phyloP scores from a whole-genome alignment of 2,329 filamentous ascomycete genomes.

The Magnaporthiopsis incrustans region DNA sequence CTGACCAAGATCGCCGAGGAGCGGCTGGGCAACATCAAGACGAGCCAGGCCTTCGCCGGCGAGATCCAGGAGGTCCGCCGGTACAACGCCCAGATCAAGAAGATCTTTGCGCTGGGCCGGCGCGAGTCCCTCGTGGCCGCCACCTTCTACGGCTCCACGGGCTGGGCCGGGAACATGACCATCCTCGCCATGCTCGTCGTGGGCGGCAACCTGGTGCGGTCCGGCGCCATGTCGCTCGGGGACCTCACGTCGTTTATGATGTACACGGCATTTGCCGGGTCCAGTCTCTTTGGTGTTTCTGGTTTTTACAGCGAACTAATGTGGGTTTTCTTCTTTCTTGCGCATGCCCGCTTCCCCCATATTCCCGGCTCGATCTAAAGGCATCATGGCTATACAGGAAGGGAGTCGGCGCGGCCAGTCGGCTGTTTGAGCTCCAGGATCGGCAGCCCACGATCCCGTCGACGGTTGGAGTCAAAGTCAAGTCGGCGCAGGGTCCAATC shows the following conservation, averaged over 20 bases:
- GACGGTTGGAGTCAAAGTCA: conserved; percentile 71
- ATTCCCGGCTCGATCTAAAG: not conserved
- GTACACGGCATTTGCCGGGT: conserved; percentile 84
- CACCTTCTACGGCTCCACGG: conserved; percentile 79
- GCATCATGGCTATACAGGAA: conserved; percentile 38
- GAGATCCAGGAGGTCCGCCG: conserved; percentile 84
- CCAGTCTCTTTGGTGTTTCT: conserved; percentile 86
- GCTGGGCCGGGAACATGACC: conserved; percentile 93
- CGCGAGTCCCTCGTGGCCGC: conserved; percentile 83
- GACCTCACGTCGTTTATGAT: conserved; percentile 96
- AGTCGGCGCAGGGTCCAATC: conserved; percentile 80
- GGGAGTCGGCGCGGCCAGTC: conserved; percentile 91
- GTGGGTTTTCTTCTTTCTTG: conserved; percentile 24
- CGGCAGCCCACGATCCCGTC: conserved; percentile 78
- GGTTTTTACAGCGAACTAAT: conserved; percentile 97
- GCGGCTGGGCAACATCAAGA: conserved; percentile 92
- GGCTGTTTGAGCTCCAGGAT: conserved; percentile 92
- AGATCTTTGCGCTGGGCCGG: conserved; percentile 83
- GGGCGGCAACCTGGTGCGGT: conserved; percentile 82
- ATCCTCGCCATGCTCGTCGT: conserved; percentile 85
- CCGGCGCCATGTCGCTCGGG: conserved; percentile 78
- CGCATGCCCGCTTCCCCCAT: no score
- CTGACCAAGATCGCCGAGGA: conserved; percentile 97
- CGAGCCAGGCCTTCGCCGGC: conserved; percentile 90
- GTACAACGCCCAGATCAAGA: conserved; percentile 87